phyloP scores from a whole-genome alignment of 2,329 filamentous ascomycete genomes.

The Meredithiella fracta region DNA sequence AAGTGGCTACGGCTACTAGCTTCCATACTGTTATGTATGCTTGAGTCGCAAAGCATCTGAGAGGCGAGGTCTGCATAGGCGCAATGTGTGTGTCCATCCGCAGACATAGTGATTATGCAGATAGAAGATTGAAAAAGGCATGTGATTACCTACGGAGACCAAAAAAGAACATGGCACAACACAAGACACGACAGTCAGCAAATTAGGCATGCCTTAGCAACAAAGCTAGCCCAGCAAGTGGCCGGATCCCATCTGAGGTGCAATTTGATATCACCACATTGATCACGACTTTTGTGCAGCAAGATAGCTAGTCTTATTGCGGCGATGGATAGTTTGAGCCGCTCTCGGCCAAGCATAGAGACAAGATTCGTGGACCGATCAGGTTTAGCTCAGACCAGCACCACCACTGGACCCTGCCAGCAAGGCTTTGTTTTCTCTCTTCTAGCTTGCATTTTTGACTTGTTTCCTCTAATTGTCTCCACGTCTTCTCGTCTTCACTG shows the following conservation, averaged over 20 bases:
- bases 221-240: too few relatives aligned
- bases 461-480: neutral
- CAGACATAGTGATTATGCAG: too few relatives aligned
- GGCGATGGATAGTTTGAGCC: neutral
- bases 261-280: neutral
- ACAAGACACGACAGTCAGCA: neutral
- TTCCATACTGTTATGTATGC: too few relatives aligned
- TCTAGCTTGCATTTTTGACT: neutral
- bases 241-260: too few relatives aligned
- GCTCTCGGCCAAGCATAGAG: neutral
- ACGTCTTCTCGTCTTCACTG: neutral
- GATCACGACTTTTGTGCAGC: neutral
- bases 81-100: too few relatives aligned
- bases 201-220: neutral
- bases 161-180: neutral
- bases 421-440: constrained; percentile 2
- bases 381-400: neutral
- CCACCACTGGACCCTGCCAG: neutral
- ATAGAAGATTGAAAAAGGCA: constrained; percentile 3
- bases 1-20: too few relatives aligned
- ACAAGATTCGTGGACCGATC: neutral
- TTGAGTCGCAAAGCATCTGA: too few relatives aligned
- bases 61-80: too few relatives aligned
- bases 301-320: neutral
- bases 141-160: neutral